These are phyloP conservation scores for Herpetomonas tarakana DNA, from an alignment of 208 protist species.

Conservation along the genomic window DNA sequence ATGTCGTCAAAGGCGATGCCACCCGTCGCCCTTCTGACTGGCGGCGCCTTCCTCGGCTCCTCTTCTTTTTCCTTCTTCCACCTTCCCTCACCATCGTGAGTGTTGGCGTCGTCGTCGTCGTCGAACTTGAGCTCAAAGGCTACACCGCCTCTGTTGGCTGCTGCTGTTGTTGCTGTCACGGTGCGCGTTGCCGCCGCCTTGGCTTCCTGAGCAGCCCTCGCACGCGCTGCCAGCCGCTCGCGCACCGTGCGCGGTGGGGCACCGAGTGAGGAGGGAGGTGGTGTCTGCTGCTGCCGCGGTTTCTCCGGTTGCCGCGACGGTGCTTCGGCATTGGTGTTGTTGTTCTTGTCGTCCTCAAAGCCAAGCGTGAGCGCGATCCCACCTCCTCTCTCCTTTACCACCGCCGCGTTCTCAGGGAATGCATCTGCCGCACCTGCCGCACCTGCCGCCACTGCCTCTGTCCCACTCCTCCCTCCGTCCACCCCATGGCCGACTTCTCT, in stretches of 20 bases:
- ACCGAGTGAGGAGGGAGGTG: not conserved
- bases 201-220: not conserved
- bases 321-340: not conserved
- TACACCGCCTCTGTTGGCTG: not conserved
- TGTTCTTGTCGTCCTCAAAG: not conserved
- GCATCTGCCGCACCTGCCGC: not conserved
- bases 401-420: not conserved
- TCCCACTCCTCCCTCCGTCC: not conserved
- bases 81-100: no score
- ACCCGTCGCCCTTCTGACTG: not conserved
- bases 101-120: not conserved
- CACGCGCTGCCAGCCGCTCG: not conserved
- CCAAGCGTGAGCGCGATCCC: conserved; percentile 43
- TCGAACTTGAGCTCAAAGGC: conserved; percentile 2
- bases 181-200: not conserved
- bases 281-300: no score
- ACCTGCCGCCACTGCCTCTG: conserved; percentile 1
- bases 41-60: no score
- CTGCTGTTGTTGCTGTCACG: no score
- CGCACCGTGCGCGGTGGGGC: not conserved
- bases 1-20: not conserved
- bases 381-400: conserved; percentile 13
- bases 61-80: no score
- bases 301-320: not conserved
- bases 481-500: not conserved